Evolutionary conservation across 176 grass and related monocot genomes (phyloP), one percentile per base, ranked within the genome.

Genomic region (Zoysia pacifica): DNA sequence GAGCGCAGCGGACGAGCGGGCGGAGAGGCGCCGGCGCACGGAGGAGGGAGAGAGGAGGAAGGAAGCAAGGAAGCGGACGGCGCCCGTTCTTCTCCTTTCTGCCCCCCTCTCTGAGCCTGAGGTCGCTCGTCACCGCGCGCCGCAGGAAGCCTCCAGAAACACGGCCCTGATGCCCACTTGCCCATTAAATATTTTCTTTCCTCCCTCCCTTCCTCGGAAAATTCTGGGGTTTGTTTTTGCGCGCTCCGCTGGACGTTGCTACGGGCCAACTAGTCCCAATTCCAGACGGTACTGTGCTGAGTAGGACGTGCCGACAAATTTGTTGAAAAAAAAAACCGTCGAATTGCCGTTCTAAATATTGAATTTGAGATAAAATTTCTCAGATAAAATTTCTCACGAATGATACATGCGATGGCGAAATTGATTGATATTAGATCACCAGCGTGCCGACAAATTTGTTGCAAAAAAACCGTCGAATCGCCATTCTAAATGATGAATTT

Each of bases 131-230:
- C 76, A 43, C 76, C 86, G 72, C 85, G 82, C 74, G 56, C 63
- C 44, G 44, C 56, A 71, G 81, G 93, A 97, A 97, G 90, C 35
- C 88, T 93, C 93, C 81, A 89, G 90, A 97, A 97, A 81, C 88
- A 87, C 39, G 64, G 83, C 84, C 77, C 77, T 88, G 59, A 47
- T 60, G 61, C 11, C 84, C 70, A 73, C 87, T 91, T 79, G 75
- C 63, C 41, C 3, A 69, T 83, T 87, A 84, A 63, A 81, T 83
- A 79, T 72, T 70, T 75, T 28, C 28, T 28, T 28, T 28, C 28
- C 35, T 62, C 35, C n/a, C 44, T 52, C 6, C 70, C 46, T 55
- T 46, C 40, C 44, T 66, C 7, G 48, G 42, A 50, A 49, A 52
- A 82, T 79, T 9, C 36, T 4, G 37, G 19, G 12, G 66, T 11